phyloP scores from a whole-genome alignment of 2,329 filamentous ascomycete genomes.

The Aspergillus cejpii region DNA sequence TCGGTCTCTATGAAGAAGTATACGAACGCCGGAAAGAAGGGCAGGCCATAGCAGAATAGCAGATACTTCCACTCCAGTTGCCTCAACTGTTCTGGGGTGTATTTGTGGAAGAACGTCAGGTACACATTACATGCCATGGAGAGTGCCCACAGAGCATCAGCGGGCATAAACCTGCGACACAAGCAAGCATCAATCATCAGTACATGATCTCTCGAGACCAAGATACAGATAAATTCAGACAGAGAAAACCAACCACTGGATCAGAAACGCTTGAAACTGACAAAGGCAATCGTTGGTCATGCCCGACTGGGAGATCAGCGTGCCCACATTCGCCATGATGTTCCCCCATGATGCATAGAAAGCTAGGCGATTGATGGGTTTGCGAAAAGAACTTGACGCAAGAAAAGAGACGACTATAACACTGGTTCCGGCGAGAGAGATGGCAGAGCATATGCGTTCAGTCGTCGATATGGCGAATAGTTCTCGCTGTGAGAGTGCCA shows the following conservation, averaged over 20 bases:
- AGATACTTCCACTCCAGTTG: slow-evolving; percentile 66
- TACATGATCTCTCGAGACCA: slow-evolving; percentile 6
- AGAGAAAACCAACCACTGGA: slow-evolving; percentile 67
- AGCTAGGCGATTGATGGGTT: slow-evolving; percentile 78
- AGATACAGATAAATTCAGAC: background rate
- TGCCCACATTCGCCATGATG: slow-evolving; percentile 68
- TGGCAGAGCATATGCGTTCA: slow-evolving; percentile 61
- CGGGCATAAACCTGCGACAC: slow-evolving; percentile 62
- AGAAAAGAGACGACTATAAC: slow-evolving; percentile 68
- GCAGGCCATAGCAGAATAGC: slow-evolving; percentile 63
- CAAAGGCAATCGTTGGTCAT: slow-evolving; percentile 56
- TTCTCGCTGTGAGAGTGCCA: slow-evolving; percentile 31
- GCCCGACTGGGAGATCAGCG: slow-evolving; percentile 62
- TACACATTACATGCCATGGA: slow-evolving; percentile 82
- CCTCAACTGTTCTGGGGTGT: slow-evolving; percentile 57
- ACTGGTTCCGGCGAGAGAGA: slow-evolving; percentile 64
- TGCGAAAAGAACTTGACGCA: slow-evolving; percentile 63
- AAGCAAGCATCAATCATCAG: background rate
- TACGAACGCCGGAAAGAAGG: slow-evolving; percentile 60
- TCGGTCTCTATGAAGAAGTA: slow-evolving; percentile 58
- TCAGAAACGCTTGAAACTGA: slow-evolving; percentile 69
- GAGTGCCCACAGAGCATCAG: slow-evolving; percentile 69
- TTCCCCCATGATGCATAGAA: slow-evolving; percentile 82
- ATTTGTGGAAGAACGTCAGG: slow-evolving; percentile 70
- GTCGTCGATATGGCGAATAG: slow-evolving; percentile 54